Base-by-base conservation (phyloP, 345 rosid genomes). In the Erysimum cheiranthoides region DNA sequence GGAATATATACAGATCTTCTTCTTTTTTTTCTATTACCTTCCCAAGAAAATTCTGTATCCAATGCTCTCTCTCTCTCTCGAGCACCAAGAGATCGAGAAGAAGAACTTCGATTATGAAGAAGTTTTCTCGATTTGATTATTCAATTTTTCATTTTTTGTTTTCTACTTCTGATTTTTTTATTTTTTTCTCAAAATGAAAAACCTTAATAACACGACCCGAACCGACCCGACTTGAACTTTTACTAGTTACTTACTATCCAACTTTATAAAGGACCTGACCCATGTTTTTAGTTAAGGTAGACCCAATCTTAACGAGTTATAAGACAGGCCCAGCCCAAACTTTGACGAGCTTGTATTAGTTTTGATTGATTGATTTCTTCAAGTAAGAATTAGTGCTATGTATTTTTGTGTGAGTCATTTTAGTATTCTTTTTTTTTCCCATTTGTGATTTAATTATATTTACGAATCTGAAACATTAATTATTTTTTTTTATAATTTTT, bases 81-180 rank as follows among this genome's bases (percentile, higher is more conserved):
- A 77, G 59, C 75, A 70, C 61, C 68, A 78, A 65, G 73, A 71
- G 77, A 78, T 72, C 77, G 73, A 66, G 77, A 49, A 78, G 76
- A 70, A 21, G 58, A 78, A 72, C 62, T 71, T 71, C 59, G 56
- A 6, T 31, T 42, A 76, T 52, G 59, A 61, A 76, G 59, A 61
- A 76, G 11, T 54, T 76, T 76, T 28, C 72, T 77, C 76, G 76
- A 77, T 77, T 77, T 71, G 80, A 57, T 75, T 68, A 18, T 49
- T 75, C 61, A 49, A 60, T 67, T 60, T 21, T 51, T 59, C 42
- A 36, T 58, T 60, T 66, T 51, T 8, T 38, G 3, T 61, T 35
- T 38, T 17, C 13, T 11, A 35, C 5, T 52, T 17, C 6, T 64
- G 16, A n/a, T 27, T 28, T 73, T 21, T 30, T 60, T 5, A 64